A percentile compares a stretch with the other conserved stretches of the same genome.
Conservation (phyloP, 371 early-diverging fungal genomes). For the Batrachochytrium dendrobatidis region DNA sequence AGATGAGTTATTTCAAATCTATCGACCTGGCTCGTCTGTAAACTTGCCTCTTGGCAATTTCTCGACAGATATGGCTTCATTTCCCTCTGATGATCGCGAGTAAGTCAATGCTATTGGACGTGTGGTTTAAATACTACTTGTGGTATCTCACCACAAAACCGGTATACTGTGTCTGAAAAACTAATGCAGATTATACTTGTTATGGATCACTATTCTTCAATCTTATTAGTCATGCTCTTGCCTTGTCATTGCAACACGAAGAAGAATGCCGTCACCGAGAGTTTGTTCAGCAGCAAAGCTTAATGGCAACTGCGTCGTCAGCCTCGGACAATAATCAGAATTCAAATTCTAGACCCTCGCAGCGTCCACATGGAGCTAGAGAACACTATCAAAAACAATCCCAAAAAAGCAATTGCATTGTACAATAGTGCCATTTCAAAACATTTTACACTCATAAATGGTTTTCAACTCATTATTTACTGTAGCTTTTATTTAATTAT, state of each 20-base stretch:
- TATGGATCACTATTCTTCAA: too few relatives aligned
- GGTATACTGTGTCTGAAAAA: slow-evolving; percentile 1
- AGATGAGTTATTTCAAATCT: slow-evolving; percentile 18
- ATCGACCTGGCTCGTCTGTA: background rate
- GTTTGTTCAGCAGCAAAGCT: slow-evolving; percentile 1
- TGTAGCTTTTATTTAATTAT: too few relatives aligned
- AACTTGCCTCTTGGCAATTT: background rate
- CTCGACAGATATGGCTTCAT: background rate
- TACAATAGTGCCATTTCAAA: too few relatives aligned
- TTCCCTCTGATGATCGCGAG: slow-evolving; percentile 4
- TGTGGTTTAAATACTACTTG: background rate
- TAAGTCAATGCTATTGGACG: background rate
- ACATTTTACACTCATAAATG: too few relatives aligned
- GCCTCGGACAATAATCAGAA: too few relatives aligned
- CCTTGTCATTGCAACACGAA: slow-evolving; percentile 25
- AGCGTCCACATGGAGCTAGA: too few relatives aligned
- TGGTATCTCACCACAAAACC: background rate
- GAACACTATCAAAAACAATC: too few relatives aligned
- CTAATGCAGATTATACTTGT: too few relatives aligned
- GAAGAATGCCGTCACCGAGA: slow-evolving; percentile 13
- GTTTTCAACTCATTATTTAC: too few relatives aligned
- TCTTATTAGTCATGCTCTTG: slow-evolving; percentile 25
- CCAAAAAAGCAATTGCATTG: too few relatives aligned
- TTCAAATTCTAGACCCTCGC: too few relatives aligned
- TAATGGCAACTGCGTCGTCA: too few relatives aligned